Percentiles rank a stretch among this genome's conserved stretches.
Evolutionary conservation across 1,139 yeast genomes (phyloP).

Genomic region (Kodamaea anthophila): DNA sequence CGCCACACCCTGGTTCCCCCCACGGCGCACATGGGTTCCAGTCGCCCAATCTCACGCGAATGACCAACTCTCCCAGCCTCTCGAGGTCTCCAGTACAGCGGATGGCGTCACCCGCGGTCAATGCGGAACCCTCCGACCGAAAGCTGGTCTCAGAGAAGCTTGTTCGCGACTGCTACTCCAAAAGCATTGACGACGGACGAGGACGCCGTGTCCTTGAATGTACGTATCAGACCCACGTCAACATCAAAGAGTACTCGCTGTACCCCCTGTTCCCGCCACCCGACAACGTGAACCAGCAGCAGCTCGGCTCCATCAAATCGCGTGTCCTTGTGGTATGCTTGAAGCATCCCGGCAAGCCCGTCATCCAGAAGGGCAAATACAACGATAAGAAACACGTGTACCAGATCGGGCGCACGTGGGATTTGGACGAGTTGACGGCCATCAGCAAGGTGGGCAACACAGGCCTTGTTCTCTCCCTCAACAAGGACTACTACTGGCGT

Average conservation of each 20-base stretch:
- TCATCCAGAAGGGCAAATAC: constrained; percentile 82
- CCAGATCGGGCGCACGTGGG: constrained; percentile 95
- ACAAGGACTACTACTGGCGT: constrained; percentile 84
- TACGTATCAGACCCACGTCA: constrained; percentile 34
- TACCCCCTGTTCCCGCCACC: constrained; percentile 40
- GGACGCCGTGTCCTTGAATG: constrained; percentile 29
- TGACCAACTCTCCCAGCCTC: constrained; percentile 10
- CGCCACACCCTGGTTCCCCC: constrained; percentile 3
- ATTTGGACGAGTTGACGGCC: constrained; percentile 59
- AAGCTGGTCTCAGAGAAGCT: constrained; percentile 26
- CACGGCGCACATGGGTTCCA: constrained; percentile 7
- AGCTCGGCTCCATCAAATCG: constrained; percentile 33
- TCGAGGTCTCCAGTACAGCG: constrained; percentile 4
- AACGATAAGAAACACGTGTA: constrained; percentile 61
- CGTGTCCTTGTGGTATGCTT: constrained; percentile 38
- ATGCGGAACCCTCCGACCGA: constrained; percentile 1
- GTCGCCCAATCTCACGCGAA: constrained; percentile 5
- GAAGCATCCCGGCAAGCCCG: constrained; percentile 53
- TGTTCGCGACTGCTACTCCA: constrained; percentile 38
- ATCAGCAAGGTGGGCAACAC: constrained; percentile 49
- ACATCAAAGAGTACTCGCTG: constrained; percentile 33
- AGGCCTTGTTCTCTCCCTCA: constrained; percentile 59
- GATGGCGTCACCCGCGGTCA: constrained; percentile 1
- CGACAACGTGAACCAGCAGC: constrained; percentile 20
- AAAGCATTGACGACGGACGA: constrained; percentile 19